A percentile compares a stretch with the other conserved stretches of the same genome.
phyloP scores from a whole-genome alignment of 2,329 filamentous ascomycete genomes.

The Chaetothyriales sp. region DNA sequence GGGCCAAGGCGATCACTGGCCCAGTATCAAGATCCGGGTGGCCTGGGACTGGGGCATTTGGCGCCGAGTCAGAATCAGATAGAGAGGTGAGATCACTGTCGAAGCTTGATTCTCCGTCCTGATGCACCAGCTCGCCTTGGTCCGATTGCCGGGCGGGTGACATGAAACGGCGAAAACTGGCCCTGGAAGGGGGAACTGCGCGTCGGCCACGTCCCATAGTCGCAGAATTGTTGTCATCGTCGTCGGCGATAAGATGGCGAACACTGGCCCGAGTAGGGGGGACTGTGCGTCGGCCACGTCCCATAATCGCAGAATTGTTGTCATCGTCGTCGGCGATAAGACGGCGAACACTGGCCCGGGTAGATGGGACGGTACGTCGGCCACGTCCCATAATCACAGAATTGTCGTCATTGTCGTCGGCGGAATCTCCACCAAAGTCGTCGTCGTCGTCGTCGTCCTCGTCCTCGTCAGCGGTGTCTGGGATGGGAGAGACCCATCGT shows the following conservation, averaged over 20 bases:
- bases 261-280: too few relatives aligned
- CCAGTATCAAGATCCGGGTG: not conserved
- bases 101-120: slow-evolving; percentile 4
- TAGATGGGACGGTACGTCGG: too few relatives aligned
- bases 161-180: not conserved
- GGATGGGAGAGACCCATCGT: not conserved
- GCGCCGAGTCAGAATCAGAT: not conserved
- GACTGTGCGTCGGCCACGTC: too few relatives aligned
- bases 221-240: too few relatives aligned
- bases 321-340: too few relatives aligned
- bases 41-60: not conserved
- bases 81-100: slow-evolving; percentile 3
- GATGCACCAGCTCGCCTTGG: slow-evolving; percentile 1
- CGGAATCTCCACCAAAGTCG: not conserved
- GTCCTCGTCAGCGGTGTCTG: not conserved
- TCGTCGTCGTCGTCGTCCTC: not conserved
- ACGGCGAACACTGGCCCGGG: too few relatives aligned
- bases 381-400: not conserved
- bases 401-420: not conserved
- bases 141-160: not conserved
- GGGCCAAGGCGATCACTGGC: not conserved
- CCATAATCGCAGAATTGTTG: too few relatives aligned
- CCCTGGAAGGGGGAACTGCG: not conserved
- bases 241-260: too few relatives aligned
- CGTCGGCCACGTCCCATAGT: not conserved